Evolutionary conservation across 129 eudicot species (phyloP), one percentile per base, ranked within the genome.

Genomic region (Apium graveolens): DNA sequence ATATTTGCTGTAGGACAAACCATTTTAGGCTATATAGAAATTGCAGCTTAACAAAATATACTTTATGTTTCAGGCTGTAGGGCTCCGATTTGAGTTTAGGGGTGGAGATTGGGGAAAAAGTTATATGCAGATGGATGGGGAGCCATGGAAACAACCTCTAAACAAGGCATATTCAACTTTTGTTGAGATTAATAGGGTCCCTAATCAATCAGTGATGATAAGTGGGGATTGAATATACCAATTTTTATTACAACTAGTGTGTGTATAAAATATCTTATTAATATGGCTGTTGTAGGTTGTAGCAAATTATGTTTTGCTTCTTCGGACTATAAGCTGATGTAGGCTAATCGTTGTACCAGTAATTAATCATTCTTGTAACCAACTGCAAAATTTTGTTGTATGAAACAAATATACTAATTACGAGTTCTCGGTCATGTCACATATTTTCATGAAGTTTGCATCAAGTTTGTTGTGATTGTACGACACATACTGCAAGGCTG

Each of bases 141-240:
- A 93, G 80, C 98, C 98, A 60, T 93, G 98, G 98, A 91, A 91
- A 81, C 97, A 91, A 73, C 95, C 98, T 11, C 81, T 93, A 73
- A 80, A 89, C 85, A 83, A 83, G 68, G 91, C 89, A 24, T 89
- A 79, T 73, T 91, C 98, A 10, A 89, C 92, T 24, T 93, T 90
- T 82, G 80, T 93, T 70, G 98, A 91, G 81, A 89, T 93, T 48
- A 89, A 86, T 81, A 78, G 84, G 71, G 95, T 93, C 9, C 87
- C 89, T 1, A 74, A 84, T 85, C 97, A 93, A 14, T 93, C 97
- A 20, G 51, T 91, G 24, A 82, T 93, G 95, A 79, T 93, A 68
- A 81, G 71, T 70, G 95, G 97, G 46, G 90, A 89, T 35, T 62
- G 44, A 62, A 26, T 39, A 42, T 26, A 74, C 18, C 44, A 14